These are phyloP conservation scores for Sonneratia alba DNA, from an alignment of 345 rosid species.

Conservation along the genomic window DNA sequence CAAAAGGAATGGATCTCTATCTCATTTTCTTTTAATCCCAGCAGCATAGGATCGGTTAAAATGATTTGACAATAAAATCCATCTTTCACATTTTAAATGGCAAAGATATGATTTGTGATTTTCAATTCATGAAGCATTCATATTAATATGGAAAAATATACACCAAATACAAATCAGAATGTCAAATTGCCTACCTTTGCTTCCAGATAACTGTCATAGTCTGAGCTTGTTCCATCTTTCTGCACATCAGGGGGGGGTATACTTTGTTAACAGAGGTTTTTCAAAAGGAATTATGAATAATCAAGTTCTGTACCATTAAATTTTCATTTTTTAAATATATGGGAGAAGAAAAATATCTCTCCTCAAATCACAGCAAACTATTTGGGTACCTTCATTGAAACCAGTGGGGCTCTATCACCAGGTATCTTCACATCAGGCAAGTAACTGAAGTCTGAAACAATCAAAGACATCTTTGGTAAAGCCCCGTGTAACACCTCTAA, in stretches of 20 bases:
- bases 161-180: neutral
- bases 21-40: neutral
- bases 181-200: constrained; percentile 55
- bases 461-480: constrained; percentile 90
- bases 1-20: neutral
- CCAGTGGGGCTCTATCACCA: constrained; percentile 94
- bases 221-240: constrained; percentile 84
- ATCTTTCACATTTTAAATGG: neutral
- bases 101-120: neutral
- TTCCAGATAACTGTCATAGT: constrained; percentile 73
- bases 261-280: constrained; percentile 9
- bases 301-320: neutral
- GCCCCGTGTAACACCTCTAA: constrained; percentile 72
- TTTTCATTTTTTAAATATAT: neutral
- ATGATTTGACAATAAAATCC: neutral
- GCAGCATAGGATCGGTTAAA: neutral
- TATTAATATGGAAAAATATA: neutral
- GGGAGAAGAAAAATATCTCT: neutral
- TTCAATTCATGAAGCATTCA: constrained; percentile 1
- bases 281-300: neutral
- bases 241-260: constrained; percentile 28
- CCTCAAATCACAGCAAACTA: neutral
- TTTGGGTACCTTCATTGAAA: constrained; percentile 70
- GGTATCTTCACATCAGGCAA: constrained; percentile 87
- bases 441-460: constrained; percentile 91